Percentiles rank a stretch among this genome's conserved stretches.
Evolutionary conservation across 768 basidiomycete species (phyloP).

Genomic region (Lactarius sp.): DNA sequence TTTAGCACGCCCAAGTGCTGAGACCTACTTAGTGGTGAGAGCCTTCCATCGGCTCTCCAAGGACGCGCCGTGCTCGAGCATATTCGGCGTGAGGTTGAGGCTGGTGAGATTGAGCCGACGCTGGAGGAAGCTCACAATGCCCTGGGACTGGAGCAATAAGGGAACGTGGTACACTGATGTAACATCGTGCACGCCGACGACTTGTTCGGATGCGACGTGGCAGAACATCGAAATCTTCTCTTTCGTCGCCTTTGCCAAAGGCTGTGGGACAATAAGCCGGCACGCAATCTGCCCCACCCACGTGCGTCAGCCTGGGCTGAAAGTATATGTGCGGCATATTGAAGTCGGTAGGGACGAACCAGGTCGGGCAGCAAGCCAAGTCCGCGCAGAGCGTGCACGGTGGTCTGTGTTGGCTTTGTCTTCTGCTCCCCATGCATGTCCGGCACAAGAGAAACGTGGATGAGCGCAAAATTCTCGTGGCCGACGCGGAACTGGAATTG

Average conservation of each 20-base stretch:
- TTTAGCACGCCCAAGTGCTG: neutral
- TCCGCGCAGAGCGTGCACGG: slow-evolving; percentile 88
- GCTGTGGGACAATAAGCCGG: slow-evolving; percentile 72
- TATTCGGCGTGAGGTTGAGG: slow-evolving; percentile 49
- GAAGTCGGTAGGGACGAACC: slow-evolving; percentile 41
- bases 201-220: slow-evolving; percentile 84
- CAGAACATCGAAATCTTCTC: slow-evolving; percentile 99
- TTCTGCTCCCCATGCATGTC: slow-evolving; percentile 99
- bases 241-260: slow-evolving; percentile 81
- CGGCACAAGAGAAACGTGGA: slow-evolving; percentile 97
- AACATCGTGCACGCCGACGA: slow-evolving; percentile 94
- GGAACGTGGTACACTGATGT: slow-evolving; percentile 97
- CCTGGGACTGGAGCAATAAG: slow-evolving; percentile 84
- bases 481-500: slow-evolving; percentile 99
- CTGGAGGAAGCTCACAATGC: slow-evolving; percentile 79
- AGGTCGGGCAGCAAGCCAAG: slow-evolving; percentile 91
- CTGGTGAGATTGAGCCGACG: slow-evolving; percentile 72
- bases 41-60: slow-evolving; percentile 78
- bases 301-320: neutral
- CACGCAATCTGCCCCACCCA: slow-evolving; percentile 73
- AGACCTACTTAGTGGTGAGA: slow-evolving; percentile 65
- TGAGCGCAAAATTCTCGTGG: slow-evolving; percentile 91
- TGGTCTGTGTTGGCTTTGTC: slow-evolving; percentile 98
- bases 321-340: neutral
- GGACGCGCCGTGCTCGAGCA: slow-evolving; percentile 55